These are phyloP conservation scores for Hyphopichia pseudoburtonii DNA, from an alignment of 1,139 yeast species.

Conservation along the genomic window DNA sequence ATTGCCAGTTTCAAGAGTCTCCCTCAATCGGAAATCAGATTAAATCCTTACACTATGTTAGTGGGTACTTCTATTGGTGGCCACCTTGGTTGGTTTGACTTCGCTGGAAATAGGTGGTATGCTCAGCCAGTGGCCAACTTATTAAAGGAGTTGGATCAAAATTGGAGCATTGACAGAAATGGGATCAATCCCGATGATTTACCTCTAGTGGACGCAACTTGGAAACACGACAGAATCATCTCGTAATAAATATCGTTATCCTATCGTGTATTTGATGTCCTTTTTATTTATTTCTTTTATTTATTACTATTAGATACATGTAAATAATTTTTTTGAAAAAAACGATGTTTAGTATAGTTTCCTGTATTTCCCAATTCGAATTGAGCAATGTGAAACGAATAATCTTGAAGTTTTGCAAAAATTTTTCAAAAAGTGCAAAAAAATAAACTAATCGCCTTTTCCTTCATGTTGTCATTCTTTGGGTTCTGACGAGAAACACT, in stretches of 20 bases:
- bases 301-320: too few relatives aligned
- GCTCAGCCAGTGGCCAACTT: constrained; percentile 36
- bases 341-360: neutral
- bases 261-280: too few relatives aligned
- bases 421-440: too few relatives aligned
- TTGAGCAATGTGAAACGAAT: too few relatives aligned
- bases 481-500: too few relatives aligned
- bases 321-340: too few relatives aligned
- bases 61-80: constrained; percentile 82
- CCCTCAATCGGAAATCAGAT: constrained; percentile 58
- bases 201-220: constrained; percentile 27
- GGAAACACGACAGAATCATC: constrained; percentile 33
- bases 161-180: constrained; percentile 20
- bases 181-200: constrained; percentile 17
- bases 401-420: too few relatives aligned
- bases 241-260: too few relatives aligned
- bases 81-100: constrained; percentile 66
- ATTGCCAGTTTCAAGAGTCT: constrained; percentile 52
- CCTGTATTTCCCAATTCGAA: too few relatives aligned
- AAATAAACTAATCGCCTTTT: too few relatives aligned
- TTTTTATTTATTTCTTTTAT: too few relatives aligned
- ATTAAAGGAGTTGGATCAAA: constrained; percentile 31
- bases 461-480: too few relatives aligned
- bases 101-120: constrained; percentile 55
- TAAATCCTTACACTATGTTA: constrained; percentile 69